A percentile compares a stretch with the other conserved stretches of the same genome.
These are phyloP conservation scores for Immersiella caudata DNA, from an alignment of 495 filamentous ascomycete genomes.

Conservation along the genomic window DNA sequence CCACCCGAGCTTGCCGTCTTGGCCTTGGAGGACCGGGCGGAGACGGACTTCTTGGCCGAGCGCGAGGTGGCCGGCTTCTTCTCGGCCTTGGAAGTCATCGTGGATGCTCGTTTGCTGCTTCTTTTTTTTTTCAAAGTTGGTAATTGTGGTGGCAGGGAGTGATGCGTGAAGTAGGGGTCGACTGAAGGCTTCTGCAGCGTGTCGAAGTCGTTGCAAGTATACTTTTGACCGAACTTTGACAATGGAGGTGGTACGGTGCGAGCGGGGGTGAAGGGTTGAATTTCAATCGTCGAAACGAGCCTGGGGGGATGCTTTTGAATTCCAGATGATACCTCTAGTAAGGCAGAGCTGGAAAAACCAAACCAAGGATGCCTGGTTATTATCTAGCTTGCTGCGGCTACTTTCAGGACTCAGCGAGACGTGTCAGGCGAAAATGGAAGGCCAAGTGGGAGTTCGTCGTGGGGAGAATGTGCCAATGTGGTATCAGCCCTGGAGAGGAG, in stretches of 20 bases:
- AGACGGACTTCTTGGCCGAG: too few relatives aligned
- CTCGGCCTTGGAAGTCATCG: background rate
- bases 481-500: background rate
- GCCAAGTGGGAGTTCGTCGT: background rate
- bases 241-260: background rate
- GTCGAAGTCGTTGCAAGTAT: too few relatives aligned
- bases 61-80: background rate
- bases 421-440: background rate
- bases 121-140: too few relatives aligned
- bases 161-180: background rate
- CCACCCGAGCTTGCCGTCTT: background rate
- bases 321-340: slow-evolving; percentile 5
- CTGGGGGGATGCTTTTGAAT: background rate
- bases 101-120: background rate
- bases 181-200: too few relatives aligned
- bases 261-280: background rate
- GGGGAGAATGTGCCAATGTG: background rate
- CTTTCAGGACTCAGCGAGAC: background rate
- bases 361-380: background rate
- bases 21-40: background rate
- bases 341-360: slow-evolving; percentile 10
- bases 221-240: background rate
- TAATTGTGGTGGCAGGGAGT: too few relatives aligned
- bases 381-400: background rate
- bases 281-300: background rate